These are phyloP conservation scores for Paecilomyces fulvus DNA, from an alignment of 2,329 filamentous ascomycete genomes.

Conservation along the genomic window DNA sequence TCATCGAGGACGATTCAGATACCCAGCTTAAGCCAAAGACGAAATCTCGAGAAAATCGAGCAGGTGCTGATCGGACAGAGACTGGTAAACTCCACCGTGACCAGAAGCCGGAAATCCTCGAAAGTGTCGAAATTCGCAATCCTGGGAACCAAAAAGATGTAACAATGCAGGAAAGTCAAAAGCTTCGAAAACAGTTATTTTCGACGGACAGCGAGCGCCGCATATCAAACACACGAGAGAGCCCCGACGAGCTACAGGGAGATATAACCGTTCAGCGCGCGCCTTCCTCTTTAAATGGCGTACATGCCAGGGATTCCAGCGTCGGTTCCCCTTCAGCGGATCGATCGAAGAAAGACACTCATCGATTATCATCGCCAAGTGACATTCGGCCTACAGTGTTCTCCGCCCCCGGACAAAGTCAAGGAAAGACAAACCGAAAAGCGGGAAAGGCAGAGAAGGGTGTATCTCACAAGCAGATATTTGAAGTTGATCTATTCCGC, in stretches of 20 bases:
- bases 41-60: not conserved
- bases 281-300: conserved; percentile 6
- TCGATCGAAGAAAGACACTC: not conserved
- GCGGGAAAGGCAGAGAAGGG: not conserved
- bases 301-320: conserved; percentile 4
- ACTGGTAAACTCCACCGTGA: not conserved
- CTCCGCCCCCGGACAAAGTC: conserved; percentile 6
- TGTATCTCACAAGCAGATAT: conserved; percentile 5
- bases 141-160: not conserved
- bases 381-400: conserved; percentile 26
- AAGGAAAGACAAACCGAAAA: conserved; percentile 2
- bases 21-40: conserved; percentile 14
- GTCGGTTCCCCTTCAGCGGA: conserved; percentile 2
- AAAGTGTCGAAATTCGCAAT: conserved; percentile 11
- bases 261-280: conserved; percentile 20
- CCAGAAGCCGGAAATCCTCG: conserved; percentile 4
- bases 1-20: conserved; percentile 10
- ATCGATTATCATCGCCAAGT: conserved; percentile 18
- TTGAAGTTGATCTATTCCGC: conserved; percentile 14
- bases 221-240: conserved; percentile 19
- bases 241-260: conserved; percentile 33
- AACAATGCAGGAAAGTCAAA: not conserved
- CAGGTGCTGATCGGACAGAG: not conserved
- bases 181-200: conserved; percentile 1
- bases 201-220: conserved; percentile 3